These are phyloP conservation scores for Botrytis medusae DNA, from an alignment of 2,329 filamentous ascomycete species.

Conservation along the genomic window DNA sequence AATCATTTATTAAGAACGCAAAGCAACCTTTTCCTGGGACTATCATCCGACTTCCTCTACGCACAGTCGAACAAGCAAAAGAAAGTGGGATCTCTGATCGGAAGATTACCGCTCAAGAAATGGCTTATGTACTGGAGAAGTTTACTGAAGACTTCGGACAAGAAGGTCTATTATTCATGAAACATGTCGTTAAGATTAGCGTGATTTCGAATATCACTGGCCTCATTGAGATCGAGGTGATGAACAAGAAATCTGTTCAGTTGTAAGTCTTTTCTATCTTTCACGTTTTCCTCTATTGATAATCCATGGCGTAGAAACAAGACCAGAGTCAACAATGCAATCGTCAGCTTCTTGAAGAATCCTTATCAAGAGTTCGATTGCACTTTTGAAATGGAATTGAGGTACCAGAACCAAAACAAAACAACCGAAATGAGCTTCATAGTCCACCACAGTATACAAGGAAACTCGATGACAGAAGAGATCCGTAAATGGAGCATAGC, in stretches of 20 bases:
- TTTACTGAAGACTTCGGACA: slow-evolving; percentile 37
- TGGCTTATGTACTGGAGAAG: slow-evolving; percentile 34
- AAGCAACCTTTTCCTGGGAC: slow-evolving; percentile 36
- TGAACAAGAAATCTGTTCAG: slow-evolving; percentile 22
- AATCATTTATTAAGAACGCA: slow-evolving; percentile 29
- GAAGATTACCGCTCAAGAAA: slow-evolving; percentile 31
- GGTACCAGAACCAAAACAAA: slow-evolving; percentile 14
- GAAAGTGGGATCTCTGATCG: slow-evolving; percentile 38
- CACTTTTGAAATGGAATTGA: slow-evolving; percentile 26
- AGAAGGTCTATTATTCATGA: slow-evolving; percentile 40
- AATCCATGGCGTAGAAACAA: slow-evolving; percentile 25
- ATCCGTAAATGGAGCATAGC: slow-evolving; percentile 37
- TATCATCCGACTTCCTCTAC: slow-evolving; percentile 41
- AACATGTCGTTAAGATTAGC: slow-evolving; percentile 34
- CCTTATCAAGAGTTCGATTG: slow-evolving; percentile 26
- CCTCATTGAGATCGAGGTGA: slow-evolving; percentile 27
- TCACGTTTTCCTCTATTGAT: background rate
- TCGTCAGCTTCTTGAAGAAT: slow-evolving; percentile 23
- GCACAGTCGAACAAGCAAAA: slow-evolving; percentile 34
- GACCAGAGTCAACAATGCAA: slow-evolving; percentile 28
- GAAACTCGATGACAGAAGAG: slow-evolving; percentile 26
- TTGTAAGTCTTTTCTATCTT: slow-evolving; percentile 25
- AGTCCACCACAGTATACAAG: slow-evolving; percentile 39
- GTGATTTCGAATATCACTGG: slow-evolving; percentile 24
- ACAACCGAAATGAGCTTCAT: slow-evolving; percentile 25